phyloP scores from a whole-genome alignment of 305 asterid species.

The Coffea humblotiana region DNA sequence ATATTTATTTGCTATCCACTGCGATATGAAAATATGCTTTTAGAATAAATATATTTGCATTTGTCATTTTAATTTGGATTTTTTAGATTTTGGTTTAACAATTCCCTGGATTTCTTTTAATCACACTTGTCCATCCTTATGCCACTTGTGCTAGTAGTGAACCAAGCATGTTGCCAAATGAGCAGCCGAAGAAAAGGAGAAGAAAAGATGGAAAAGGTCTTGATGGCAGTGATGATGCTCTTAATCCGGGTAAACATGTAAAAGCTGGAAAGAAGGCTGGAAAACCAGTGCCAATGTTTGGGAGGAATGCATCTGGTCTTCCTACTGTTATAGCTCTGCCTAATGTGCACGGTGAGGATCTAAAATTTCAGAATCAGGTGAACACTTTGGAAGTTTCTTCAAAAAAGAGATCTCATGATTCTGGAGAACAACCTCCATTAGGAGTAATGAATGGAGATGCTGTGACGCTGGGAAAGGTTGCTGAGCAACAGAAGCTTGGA shows the following conservation, averaged over 20 bases:
- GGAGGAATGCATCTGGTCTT: conserved; percentile 39
- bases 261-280: conserved; percentile 68
- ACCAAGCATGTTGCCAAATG: conserved; percentile 49
- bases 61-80: neutral
- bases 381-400: conserved; percentile 44
- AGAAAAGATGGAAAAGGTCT: conserved; percentile 68
- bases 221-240: conserved; percentile 48
- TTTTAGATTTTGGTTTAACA: neutral
- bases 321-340: conserved; percentile 42
- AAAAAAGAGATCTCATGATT: conserved; percentile 48
- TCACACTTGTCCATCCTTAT: conserved; percentile 15
- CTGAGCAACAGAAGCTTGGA: conserved; percentile 53
- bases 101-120: conserved; percentile 9
- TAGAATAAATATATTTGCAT: neutral
- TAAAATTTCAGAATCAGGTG: conserved; percentile 36
- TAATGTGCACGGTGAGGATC: conserved; percentile 34
- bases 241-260: conserved; percentile 48
- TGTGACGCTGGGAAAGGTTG: conserved; percentile 40
- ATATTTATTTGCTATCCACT: neutral
- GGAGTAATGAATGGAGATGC: conserved; percentile 41
- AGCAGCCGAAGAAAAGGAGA: conserved; percentile 82
- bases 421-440: conserved; percentile 32
- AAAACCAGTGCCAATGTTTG: conserved; percentile 52
- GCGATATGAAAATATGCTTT: neutral
- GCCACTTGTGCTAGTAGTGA: conserved; percentile 48